Conservation (phyloP, 2,329 filamentous ascomycete genomes). For the Pseudogymnoascus sp. region DNA sequence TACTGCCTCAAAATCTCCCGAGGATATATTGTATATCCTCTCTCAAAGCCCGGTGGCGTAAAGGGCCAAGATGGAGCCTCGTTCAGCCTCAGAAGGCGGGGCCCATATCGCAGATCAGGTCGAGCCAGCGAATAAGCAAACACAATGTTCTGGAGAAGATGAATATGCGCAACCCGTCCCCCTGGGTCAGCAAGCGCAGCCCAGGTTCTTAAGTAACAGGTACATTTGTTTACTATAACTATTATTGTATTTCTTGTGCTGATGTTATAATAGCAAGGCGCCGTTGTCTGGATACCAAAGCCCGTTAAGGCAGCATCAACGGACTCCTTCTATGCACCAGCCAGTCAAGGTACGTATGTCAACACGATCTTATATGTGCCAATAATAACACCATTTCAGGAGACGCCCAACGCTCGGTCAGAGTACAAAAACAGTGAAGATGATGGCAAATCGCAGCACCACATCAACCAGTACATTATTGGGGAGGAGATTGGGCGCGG, state of each 20-base stretch:
- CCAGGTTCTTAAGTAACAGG: neutral
- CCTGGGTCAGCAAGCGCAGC: neutral
- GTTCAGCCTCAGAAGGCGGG: conserved; percentile 7
- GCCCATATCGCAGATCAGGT: conserved; percentile 1
- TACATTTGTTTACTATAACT: neutral
- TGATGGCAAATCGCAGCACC: conserved; percentile 73
- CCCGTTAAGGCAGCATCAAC: conserved; percentile 58
- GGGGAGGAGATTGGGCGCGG: conserved; percentile 93
- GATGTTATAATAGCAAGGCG: neutral
- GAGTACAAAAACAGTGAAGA: conserved; percentile 79
- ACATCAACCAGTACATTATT: conserved; percentile 92
- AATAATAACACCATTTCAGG: conserved; percentile 40
- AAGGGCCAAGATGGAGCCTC: neutral
- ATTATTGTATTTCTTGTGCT: neutral
- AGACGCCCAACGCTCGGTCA: conserved; percentile 84
- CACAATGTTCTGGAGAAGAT: neutral
- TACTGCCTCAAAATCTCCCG: neutral
- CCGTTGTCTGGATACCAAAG: conserved; percentile 44
- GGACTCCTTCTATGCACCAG: conserved; percentile 51
- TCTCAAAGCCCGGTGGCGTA: neutral
- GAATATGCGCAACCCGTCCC: neutral
- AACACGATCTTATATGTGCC: neutral
- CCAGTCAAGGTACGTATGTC: conserved; percentile 49
- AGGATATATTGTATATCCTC: neutral
- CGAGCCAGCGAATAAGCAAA: conserved; percentile 4